Evolutionary conservation across 768 basidiomycete species (phyloP).

Genomic region (Cystobasidium onofrii): DNA sequence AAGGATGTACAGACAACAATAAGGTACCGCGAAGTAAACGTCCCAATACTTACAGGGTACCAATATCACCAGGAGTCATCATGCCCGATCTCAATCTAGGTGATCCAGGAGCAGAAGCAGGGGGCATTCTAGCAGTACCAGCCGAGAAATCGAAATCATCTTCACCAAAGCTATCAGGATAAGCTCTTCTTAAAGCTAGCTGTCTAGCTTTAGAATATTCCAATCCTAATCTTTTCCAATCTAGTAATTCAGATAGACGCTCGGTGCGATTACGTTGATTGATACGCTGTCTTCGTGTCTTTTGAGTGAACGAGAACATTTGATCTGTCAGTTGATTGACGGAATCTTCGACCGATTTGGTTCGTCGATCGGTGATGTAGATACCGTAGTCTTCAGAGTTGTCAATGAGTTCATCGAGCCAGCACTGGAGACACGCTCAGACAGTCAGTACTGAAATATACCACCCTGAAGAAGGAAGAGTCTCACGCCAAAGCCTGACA

Average conservation of each 20-base stretch:
- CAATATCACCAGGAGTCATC: slow-evolving; percentile 88
- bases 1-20: background rate
- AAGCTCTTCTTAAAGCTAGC: slow-evolving; percentile 72
- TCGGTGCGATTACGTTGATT: slow-evolving; percentile 98
- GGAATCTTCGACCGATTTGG: slow-evolving; percentile 81
- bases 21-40: slow-evolving; percentile 39
- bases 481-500: slow-evolving; percentile 78
- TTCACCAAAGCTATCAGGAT: slow-evolving; percentile 80
- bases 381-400: slow-evolving; percentile 56
- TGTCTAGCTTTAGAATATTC: slow-evolving; percentile 95
- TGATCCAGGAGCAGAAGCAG: slow-evolving; percentile 75
- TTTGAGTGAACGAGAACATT: slow-evolving; percentile 67
- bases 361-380: slow-evolving; percentile 89
- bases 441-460: background rate
- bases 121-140: slow-evolving; percentile 58
- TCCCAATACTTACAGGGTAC: slow-evolving; percentile 50
- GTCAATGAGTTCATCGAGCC: slow-evolving; percentile 97
- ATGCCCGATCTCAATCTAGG: slow-evolving; percentile 67
- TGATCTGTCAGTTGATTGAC: slow-evolving; percentile 69
- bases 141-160: slow-evolving; percentile 55
- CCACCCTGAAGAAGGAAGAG: background rate
- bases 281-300: slow-evolving; percentile 90
- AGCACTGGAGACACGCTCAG: slow-evolving; percentile 50
- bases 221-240: slow-evolving; percentile 96
- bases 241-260: slow-evolving; percentile 78